These are phyloP conservation scores for Fraxinus nigra DNA, from an alignment of 305 asterid species.

Conservation along the genomic window DNA sequence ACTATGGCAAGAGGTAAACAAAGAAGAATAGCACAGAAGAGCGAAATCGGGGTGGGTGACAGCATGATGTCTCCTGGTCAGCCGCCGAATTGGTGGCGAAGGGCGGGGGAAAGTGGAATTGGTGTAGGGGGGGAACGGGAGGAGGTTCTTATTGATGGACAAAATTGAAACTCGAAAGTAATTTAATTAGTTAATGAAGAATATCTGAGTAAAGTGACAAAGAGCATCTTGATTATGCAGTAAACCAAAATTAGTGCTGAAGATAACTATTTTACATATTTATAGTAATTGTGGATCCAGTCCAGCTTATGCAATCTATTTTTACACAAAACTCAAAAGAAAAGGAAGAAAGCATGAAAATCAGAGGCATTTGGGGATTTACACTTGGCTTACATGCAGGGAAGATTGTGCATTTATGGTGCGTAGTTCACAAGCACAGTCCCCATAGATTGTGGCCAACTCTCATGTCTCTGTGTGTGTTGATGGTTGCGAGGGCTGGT, in stretches of 20 bases:
- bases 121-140: background rate
- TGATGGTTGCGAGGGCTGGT: background rate
- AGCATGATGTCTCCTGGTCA: conserved; percentile 35
- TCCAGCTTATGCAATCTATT: background rate
- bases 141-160: background rate
- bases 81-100: background rate
- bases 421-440: background rate
- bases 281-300: background rate
- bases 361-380: background rate
- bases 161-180: background rate
- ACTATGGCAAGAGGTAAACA: conserved; percentile 70
- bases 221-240: background rate
- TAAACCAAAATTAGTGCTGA: background rate
- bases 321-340: background rate
- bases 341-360: background rate
- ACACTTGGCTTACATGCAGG: conserved; percentile 3
- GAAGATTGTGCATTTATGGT: background rate
- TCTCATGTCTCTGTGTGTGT: background rate
- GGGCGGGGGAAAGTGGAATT: background rate
- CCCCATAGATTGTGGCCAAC: background rate
- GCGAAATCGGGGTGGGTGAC: conserved; percentile 63
- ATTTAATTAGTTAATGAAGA: background rate
- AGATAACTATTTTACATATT: background rate
- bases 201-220: background rate
- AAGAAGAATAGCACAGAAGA: conserved; percentile 66